Conservation (phyloP, 129 eudicot species). For the Lactuca saligna region DNA sequence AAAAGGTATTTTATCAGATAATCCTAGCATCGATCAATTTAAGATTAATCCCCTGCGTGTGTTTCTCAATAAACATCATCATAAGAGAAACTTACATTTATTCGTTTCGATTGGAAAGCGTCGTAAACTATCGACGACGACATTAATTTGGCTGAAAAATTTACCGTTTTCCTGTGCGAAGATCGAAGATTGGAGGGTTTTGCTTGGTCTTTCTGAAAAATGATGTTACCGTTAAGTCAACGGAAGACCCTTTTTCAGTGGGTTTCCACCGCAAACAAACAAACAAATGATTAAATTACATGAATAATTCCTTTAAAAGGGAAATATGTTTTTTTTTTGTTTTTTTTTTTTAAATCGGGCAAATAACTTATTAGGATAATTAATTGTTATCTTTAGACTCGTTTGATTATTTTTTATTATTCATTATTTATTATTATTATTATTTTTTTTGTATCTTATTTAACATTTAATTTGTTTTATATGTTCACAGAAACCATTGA, state of each 20-base stretch:
- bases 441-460: too few species aligned
- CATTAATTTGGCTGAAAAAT: slow-evolving; percentile 22
- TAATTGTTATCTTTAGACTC: too few species aligned
- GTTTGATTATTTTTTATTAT: too few species aligned
- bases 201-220: slow-evolving; percentile 11
- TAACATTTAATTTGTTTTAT: too few species aligned
- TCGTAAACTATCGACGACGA: slow-evolving; percentile 1
- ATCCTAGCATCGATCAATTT: slow-evolving; percentile 8
- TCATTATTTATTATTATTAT: too few species aligned
- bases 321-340: too few species aligned
- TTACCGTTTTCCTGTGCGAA: slow-evolving; percentile 19
- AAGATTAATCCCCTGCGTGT: background rate
- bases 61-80: slow-evolving; percentile 4
- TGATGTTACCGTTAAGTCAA: slow-evolving; percentile 25
- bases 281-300: background rate
- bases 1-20: background rate
- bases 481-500: too few species aligned
- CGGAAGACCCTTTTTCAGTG: background rate
- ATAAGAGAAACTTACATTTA: slow-evolving; percentile 15
- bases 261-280: slow-evolving; percentile 11
- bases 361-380: too few species aligned
- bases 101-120: background rate
- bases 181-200: slow-evolving; percentile 25
- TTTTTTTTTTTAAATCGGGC: too few species aligned
- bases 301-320: too few species aligned